Conservation (phyloP, 1,284 basidiomycete genomes). For the Xerocomus alliaceus region DNA sequence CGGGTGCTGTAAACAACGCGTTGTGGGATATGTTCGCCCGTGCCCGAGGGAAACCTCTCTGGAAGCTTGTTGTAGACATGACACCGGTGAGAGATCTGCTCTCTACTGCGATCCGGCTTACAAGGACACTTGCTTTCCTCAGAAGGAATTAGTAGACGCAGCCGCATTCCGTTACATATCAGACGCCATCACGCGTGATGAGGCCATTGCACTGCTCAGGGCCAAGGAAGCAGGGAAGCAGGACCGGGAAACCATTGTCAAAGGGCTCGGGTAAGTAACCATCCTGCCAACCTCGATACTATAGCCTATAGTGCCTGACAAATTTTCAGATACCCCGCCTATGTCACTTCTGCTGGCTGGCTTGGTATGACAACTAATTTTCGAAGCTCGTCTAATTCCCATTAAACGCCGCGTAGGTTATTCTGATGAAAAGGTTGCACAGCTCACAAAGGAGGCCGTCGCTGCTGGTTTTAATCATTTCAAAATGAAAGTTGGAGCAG, state of each 20-base stretch:
- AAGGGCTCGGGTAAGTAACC: conserved; percentile 58
- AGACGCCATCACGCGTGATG: conserved; percentile 89
- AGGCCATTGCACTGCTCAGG: conserved; percentile 85
- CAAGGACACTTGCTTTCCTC: background rate
- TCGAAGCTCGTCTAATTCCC: conserved; percentile 5
- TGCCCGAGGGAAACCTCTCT: conserved; percentile 77
- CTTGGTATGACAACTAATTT: conserved; percentile 54
- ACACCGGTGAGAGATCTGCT: conserved; percentile 61
- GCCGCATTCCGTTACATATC: conserved; percentile 92
- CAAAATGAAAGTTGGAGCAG: conserved; percentile 96
- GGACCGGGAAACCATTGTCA: conserved; percentile 77
- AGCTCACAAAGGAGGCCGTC: conserved; percentile 86
- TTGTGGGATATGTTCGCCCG: conserved; percentile 87
- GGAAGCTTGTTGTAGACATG: conserved; percentile 87
- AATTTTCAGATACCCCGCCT: conserved; percentile 82
- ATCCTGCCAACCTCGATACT: background rate
- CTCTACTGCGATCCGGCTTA: background rate
- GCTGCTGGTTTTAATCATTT: conserved; percentile 92
- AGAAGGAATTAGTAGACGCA: conserved; percentile 87
- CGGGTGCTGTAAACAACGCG: conserved; percentile 82
- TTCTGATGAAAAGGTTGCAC: conserved; percentile 88
- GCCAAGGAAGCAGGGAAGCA: conserved; percentile 78
- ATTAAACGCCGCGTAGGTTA: conserved; percentile 54
- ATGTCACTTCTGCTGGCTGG: conserved; percentile 95
- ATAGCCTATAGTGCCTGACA: background rate